A percentile compares a stretch with the other conserved stretches of the same genome.
These are phyloP conservation scores for Mimosa bimucronata DNA, from an alignment of 306 rosid species.

Conservation along the genomic window DNA sequence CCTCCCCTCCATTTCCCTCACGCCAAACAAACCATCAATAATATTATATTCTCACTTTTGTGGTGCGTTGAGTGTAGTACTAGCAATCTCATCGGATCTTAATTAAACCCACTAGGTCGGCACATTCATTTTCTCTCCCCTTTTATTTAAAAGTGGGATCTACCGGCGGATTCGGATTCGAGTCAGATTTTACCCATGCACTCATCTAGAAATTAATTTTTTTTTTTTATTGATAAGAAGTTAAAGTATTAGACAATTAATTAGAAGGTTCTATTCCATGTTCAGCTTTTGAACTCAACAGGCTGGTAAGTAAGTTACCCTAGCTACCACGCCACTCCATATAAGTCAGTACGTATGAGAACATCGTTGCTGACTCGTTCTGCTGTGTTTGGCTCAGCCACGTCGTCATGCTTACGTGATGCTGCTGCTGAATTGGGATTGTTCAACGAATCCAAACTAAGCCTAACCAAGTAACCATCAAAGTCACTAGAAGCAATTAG, in stretches of 20 bases:
- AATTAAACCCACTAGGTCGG: no score
- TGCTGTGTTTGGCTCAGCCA: background rate
- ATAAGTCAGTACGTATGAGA: background rate
- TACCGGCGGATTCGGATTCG: no score
- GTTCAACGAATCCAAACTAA: constrained; percentile 24
- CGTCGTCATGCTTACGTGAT: background rate
- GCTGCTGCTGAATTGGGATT: background rate
- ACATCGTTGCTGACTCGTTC: background rate
- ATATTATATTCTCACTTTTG: no score
- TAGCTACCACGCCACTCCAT: background rate
- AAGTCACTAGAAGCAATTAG: background rate
- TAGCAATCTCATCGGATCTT: no score
- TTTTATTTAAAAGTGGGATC: no score
- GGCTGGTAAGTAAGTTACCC: background rate
- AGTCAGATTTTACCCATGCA: no score
- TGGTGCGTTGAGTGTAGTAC: no score
- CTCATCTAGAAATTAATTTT: no score
- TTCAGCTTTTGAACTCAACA: background rate
- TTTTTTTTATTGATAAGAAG: no score
- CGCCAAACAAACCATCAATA: no score
- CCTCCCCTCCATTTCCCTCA: no score
- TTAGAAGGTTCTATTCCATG: background rate
- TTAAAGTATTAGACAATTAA: background rate
- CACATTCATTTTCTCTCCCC: no score
- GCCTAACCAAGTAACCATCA: background rate